These are phyloP conservation scores for Neckera pumila DNA, from an alignment of 225 moss, liverwort and hornwort genomes.

Conservation along the genomic window DNA sequence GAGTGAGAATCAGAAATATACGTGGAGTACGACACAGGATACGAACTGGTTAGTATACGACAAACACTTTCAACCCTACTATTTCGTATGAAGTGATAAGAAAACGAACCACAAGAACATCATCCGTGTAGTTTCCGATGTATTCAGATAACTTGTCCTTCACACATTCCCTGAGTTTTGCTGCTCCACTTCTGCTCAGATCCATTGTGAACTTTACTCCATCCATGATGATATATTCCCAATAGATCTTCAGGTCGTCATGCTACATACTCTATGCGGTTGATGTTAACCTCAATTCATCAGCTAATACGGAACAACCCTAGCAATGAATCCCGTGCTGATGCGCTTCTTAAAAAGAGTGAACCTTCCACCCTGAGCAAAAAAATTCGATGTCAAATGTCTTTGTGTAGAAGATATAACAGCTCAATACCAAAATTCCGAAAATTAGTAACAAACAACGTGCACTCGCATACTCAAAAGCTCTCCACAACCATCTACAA, in stretches of 20 bases:
- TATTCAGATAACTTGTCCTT: slow-evolving; percentile 72
- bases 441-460: not conserved
- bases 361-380: slow-evolving; percentile 4
- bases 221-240: slow-evolving; percentile 39
- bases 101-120: slow-evolving; percentile 71
- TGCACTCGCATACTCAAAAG: not conserved
- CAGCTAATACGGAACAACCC: not conserved
- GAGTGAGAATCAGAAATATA: not conserved
- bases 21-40: not conserved
- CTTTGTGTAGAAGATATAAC: not conserved
- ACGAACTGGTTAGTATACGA: not conserved
- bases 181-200: slow-evolving; percentile 49
- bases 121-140: slow-evolving; percentile 72
- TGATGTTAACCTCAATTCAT: not conserved
- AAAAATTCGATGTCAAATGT: not conserved
- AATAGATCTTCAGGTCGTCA: slow-evolving; percentile 22
- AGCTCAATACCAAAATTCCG: not conserved
- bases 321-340: not conserved
- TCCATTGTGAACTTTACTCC: slow-evolving; percentile 51
- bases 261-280: slow-evolving; percentile 3
- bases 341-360: not conserved
- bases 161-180: slow-evolving; percentile 62
- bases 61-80: not conserved
- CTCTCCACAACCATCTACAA: not conserved
- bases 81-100: not conserved